Evolutionary conservation across 805 yeast species (phyloP).

Genomic region (Metschnikowia arizonensis): DNA sequence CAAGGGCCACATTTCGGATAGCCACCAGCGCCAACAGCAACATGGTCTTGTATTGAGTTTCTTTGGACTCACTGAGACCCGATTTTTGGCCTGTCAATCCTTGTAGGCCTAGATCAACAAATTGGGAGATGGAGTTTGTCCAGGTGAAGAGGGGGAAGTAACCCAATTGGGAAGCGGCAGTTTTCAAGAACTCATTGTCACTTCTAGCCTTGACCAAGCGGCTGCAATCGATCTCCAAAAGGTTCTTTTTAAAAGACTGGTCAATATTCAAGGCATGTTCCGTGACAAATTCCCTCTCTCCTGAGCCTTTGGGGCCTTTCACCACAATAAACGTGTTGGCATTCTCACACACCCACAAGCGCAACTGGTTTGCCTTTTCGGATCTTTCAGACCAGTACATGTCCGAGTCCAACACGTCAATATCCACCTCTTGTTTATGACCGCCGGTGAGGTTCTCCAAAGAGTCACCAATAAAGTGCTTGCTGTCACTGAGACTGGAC

Average conservation of each 20-base stretch:
- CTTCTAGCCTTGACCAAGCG: slow-evolving; percentile 65
- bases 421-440: slow-evolving; percentile 14
- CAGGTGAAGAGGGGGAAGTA: slow-evolving; percentile 94
- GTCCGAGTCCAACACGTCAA: slow-evolving; percentile 20
- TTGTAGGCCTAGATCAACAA: slow-evolving; percentile 80
- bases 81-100: slow-evolving; percentile 93
- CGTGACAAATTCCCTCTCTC: slow-evolving; percentile 75
- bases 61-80: slow-evolving; percentile 80
- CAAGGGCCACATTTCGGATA: slow-evolving; percentile 55
- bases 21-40: slow-evolving; percentile 68
- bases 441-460: slow-evolving; percentile 12
- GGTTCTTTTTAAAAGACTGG: slow-evolving; percentile 38
- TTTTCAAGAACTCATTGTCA: slow-evolving; percentile 63
- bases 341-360: slow-evolving; percentile 80
- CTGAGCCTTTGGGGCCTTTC: slow-evolving; percentile 94
- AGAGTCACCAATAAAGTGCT: slow-evolving; percentile 35
- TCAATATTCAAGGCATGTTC: slow-evolving; percentile 61
- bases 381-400: slow-evolving; percentile 68
- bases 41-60: slow-evolving; percentile 77
- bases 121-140: slow-evolving; percentile 74
- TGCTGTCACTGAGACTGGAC: slow-evolving; percentile 29
- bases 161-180: slow-evolving; percentile 74
- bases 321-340: slow-evolving; percentile 86
- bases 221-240: slow-evolving; percentile 77
- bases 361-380: slow-evolving; percentile 63